Evolutionary conservation across 2,329 filamentous ascomycete species (phyloP).

Genomic region (Zymoseptoria passerinii): DNA sequence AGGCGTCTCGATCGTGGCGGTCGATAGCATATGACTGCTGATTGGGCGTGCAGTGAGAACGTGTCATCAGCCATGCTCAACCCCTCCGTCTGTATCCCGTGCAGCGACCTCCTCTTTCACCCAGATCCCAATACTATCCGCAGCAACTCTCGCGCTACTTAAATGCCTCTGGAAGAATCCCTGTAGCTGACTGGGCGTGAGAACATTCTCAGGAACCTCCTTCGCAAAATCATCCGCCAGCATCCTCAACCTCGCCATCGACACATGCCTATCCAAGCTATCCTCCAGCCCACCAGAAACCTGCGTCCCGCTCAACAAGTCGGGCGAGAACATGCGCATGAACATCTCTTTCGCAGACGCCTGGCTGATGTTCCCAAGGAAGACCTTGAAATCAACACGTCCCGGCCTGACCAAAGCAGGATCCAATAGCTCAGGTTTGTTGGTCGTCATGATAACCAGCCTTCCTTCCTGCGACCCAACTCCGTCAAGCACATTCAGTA

Average conservation of each 20-base stretch:
- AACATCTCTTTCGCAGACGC: constrained; percentile 19
- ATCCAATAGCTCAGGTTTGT: constrained; percentile 62
- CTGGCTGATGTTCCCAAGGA: constrained; percentile 17
- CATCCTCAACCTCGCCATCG: constrained; percentile 16
- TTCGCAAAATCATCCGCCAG: constrained; percentile 15
- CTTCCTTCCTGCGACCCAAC: constrained; percentile 68
- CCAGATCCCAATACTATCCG: constrained; percentile 13
- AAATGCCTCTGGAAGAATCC: constrained; percentile 21
- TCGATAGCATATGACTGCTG: no score
- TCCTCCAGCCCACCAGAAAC: neutral
- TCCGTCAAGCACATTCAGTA: constrained; percentile 74
- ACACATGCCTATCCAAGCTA: constrained; percentile 14
- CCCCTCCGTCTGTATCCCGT: neutral
- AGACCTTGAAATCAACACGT: constrained; percentile 47
- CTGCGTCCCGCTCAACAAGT: constrained; percentile 13
- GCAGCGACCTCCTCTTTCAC: constrained; percentile 9
- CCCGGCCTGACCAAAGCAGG: constrained; percentile 64
- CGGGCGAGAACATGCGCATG: constrained; percentile 20
- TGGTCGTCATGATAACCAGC: constrained; percentile 72
- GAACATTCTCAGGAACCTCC: constrained; percentile 16
- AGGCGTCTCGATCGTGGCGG: no score
- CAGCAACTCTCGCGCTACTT: constrained; percentile 14
- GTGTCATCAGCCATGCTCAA: neutral
- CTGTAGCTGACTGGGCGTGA: constrained; percentile 20
- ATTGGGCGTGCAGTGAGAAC: no score